Percentiles rank a stretch among this genome's conserved stretches.
Conservation (phyloP, 306 rosid genomes). For the Vicia sativa region DNA sequence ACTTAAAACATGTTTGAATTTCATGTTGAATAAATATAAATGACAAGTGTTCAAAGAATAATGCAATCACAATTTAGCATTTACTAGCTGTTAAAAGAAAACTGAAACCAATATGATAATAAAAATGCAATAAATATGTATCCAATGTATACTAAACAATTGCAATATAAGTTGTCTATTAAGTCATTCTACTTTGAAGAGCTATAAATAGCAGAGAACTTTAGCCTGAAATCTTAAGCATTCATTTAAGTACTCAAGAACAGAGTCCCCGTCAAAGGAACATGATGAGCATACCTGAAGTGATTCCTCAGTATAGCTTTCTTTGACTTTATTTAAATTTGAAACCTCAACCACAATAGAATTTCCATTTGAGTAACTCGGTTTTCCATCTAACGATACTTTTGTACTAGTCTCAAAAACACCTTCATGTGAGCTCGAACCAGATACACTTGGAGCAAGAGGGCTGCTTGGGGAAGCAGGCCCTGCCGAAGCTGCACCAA, state of each 20-base stretch:
- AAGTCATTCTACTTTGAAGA: background rate
- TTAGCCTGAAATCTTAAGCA: conserved; percentile 16
- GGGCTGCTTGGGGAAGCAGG: conserved; percentile 99
- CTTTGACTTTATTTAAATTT: conserved; percentile 86
- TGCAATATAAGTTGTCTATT: conserved; percentile 2
- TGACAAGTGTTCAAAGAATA: background rate
- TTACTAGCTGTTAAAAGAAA: conserved; percentile 20
- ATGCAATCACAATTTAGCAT: conserved; percentile 27
- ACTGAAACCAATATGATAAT: conserved; percentile 4
- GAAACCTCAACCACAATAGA: conserved; percentile 92
- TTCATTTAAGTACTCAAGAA: conserved; percentile 21
- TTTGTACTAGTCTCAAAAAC: conserved; percentile 89
- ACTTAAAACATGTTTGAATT: conserved; percentile 6
- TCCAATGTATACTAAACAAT: conserved; percentile 19
- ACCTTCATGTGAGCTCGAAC: conserved; percentile 91
- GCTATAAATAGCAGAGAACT: conserved; percentile 4
- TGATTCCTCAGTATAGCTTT: conserved; percentile 94
- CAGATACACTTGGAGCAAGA: conserved; percentile 91
- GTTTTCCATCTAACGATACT: conserved; percentile 85
- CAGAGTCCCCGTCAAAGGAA: conserved; percentile 18
- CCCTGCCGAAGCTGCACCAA: conserved; percentile 93
- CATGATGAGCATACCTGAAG: conserved; percentile 67
- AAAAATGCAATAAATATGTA: background rate
- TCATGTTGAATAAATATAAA: conserved; percentile 18
- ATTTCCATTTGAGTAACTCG: conserved; percentile 82